Evolutionary conservation across 139 green algal species (phyloP).

Genomic region (Picochlorum sp.): DNA sequence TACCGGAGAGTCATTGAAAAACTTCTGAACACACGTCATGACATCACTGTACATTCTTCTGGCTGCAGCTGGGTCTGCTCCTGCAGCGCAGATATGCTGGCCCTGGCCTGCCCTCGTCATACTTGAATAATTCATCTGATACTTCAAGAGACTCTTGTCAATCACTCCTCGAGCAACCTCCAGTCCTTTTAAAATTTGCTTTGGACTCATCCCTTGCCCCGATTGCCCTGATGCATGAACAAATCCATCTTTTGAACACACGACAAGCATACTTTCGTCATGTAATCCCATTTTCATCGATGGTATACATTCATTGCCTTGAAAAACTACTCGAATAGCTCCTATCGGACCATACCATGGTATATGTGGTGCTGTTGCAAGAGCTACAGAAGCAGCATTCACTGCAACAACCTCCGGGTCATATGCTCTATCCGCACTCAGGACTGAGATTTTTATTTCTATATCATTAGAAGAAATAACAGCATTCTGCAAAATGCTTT

Average conservation of each 20-base stretch:
- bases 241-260: too few species aligned
- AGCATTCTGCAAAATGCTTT: conserved; percentile 64
- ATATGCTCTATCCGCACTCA: conserved; percentile 39
- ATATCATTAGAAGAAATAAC: conserved; percentile 35
- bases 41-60: background rate
- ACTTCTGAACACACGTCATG: background rate
- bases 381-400: conserved; percentile 63
- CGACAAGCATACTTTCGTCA: too few species aligned
- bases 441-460: conserved; percentile 19
- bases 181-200: too few species aligned
- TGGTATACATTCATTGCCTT: background rate
- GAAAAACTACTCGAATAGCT: conserved; percentile 30
- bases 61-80: background rate
- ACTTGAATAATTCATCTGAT: background rate
- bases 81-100: background rate
- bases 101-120: background rate
- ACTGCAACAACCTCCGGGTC: conserved; percentile 61
- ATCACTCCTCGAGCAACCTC: background rate
- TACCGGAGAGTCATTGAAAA: conserved; percentile 14
- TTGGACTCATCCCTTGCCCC: too few species aligned
- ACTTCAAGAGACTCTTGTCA: conserved; percentile 3
- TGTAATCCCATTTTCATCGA: too few species aligned
- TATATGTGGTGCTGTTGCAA: conserved; percentile 43
- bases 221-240: too few species aligned
- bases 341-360: conserved; percentile 64